Percentiles rank a stretch among this genome's conserved stretches.
Conservation (phyloP, 2,329 filamentous ascomycete genomes). For the Podosphaera fusca region DNA sequence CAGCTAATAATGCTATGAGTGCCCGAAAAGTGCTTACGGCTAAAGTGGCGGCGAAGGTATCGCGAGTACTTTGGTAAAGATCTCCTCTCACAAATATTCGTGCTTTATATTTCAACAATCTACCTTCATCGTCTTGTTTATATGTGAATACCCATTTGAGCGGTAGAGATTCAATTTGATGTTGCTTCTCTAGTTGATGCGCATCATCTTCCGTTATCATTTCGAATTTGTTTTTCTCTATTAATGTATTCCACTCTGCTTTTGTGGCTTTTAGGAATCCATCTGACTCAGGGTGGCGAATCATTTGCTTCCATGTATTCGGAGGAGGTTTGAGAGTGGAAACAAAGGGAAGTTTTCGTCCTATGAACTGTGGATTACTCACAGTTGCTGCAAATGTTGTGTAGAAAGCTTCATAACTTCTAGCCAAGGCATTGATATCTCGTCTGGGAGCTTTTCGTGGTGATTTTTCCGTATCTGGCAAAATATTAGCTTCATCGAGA, state of each 20-base stretch:
- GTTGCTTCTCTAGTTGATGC: background rate
- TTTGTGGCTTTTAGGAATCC: background rate
- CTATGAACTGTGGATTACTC: too few species aligned
- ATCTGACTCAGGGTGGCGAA: background rate
- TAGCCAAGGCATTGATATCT: too few species aligned
- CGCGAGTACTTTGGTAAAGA: background rate
- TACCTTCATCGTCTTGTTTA: background rate
- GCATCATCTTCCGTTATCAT: background rate
- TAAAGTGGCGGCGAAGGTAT: background rate
- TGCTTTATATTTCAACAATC: background rate
- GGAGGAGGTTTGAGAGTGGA: background rate
- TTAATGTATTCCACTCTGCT: background rate
- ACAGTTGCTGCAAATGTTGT: too few species aligned
- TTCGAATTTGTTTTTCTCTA: background rate
- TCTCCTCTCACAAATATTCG: background rate
- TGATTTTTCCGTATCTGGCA: background rate
- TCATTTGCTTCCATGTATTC: background rate
- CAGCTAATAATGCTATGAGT: background rate
- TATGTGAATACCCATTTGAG: constrained; percentile 1
- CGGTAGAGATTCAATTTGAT: background rate
- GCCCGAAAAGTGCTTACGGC: background rate
- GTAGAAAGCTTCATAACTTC: too few species aligned
- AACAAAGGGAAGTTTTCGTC: too few species aligned
- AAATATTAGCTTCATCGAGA: background rate
- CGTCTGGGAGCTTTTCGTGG: background rate